Evolutionary conservation across 139 green algal species (phyloP).

Genomic region (Asterochloris erici): DNA sequence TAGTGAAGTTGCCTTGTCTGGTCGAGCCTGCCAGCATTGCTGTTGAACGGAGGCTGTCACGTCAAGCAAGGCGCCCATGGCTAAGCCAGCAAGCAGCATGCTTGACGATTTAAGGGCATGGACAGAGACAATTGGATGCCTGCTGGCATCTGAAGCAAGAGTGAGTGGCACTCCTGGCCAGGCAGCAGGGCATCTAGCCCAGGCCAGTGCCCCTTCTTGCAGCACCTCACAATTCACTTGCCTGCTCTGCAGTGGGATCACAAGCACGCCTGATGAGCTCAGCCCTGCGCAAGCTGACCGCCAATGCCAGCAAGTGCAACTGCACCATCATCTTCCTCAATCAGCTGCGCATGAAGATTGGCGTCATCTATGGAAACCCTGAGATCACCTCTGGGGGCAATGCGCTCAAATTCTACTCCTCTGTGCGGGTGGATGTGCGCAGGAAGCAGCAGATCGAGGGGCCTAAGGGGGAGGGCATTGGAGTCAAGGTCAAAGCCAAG

Average conservation of each 20-base stretch:
- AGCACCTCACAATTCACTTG: not conserved
- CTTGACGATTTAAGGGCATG: too few species aligned
- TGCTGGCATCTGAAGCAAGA: too few species aligned
- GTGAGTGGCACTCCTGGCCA: too few species aligned
- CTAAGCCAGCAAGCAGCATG: too few species aligned
- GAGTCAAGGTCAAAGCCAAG: conserved; percentile 64
- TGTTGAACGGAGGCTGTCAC: too few species aligned
- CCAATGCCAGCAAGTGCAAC: conserved; percentile 67
- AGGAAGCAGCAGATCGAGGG: conserved; percentile 64
- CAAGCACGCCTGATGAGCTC: conserved; percentile 95
- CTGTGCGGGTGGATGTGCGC: conserved; percentile 63
- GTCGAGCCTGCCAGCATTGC: too few species aligned
- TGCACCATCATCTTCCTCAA: conserved; percentile 94
- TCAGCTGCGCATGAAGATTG: conserved; percentile 88
- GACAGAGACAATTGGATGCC: too few species aligned
- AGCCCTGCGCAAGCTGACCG: conserved; percentile 86
- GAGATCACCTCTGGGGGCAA: conserved; percentile 90
- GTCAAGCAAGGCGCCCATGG: too few species aligned
- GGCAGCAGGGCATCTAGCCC: too few species aligned
- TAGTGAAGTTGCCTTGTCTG: too few species aligned
- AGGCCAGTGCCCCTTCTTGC: too few species aligned
- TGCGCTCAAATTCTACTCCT: conserved; percentile 95
- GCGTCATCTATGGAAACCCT: conserved; percentile 88
- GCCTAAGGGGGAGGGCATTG: conserved; percentile 36
- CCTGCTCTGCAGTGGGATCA: conserved; percentile 48